Evolutionary conservation across 2,329 filamentous ascomycete species (phyloP), one percentile per base, ranked within the genome.

Genomic region (Emergomyces pasteurianus): DNA sequence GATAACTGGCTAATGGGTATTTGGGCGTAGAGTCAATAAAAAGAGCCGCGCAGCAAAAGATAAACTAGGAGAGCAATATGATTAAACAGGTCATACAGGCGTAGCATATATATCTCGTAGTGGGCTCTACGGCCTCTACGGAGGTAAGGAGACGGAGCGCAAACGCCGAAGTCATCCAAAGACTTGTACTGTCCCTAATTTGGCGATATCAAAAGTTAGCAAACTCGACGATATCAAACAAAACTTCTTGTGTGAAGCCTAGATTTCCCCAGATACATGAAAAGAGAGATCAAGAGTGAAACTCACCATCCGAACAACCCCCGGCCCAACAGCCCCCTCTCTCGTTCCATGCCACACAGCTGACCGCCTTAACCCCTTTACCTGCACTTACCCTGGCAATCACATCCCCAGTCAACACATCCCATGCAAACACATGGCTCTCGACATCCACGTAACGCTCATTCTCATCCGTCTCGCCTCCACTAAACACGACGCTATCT

Each of bases 401-500:
- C 58, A 88, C 71, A 60, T 85, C 82, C 1, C 90, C 92, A 6
- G 82, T 87, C 60, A 96, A 72, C 23, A 95, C 77, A 75, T 96
- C 91, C 92, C 92, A 97, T 1, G 85, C 89, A 65, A 77, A 75
- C 3, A 74, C 69, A 58, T 66, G 66, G 3, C 73, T 73, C 49
- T 74, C 47, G 65, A 26, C 63, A 58, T 64, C 61, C 14, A 57
- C 63, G 14, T 36, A 55, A 38, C 49, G 53, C 16, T 52, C 31
- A 68, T 80, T 79, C 2, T 88, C 88, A 63, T 87, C 79, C 69
- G 82, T 79, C 74, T 96, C 92, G 68, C 91, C 90, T 8, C 92
- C 92, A 58, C 85, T 88, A 3, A 96, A 69, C 1, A 94, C 89
- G 56, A 87, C 86, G 62, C 83, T 86, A 74, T 96, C 92, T 64